Base-by-base conservation (phyloP, 2,329 filamentous ascomycete species). In the Fragosphaeria purpurea region DNA sequence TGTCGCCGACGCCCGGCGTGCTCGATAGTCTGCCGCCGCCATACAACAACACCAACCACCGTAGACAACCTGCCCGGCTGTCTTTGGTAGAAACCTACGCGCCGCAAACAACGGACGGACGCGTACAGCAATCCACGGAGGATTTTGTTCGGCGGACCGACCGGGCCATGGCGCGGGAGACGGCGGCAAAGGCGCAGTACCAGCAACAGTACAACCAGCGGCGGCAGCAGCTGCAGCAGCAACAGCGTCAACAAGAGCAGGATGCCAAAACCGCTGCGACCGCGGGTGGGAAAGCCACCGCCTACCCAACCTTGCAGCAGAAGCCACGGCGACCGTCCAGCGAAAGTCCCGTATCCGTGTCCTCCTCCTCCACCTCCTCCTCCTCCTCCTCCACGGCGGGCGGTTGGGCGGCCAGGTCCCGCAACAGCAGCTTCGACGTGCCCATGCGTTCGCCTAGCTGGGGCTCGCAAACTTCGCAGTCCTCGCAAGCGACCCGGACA, bases 381-480 rank as follows among this genome's bases (percentile, higher is more conserved):
- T 22, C 22, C 22, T 22, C 22, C 22, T 22, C 22, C 22, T 22
- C 22, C 2, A 22, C 22, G 22, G 22, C 22, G 22, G 22, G 22
- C 33, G n/a, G n/a, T 6, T 41, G n/a, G 9, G 9, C 46, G 7
- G 35, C 41, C 40, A 33, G 32, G 1, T 35, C 41, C 10, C 31
- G 33, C 38, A 7, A 13, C 38, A 37, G 13, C 37, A 4, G 7
- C 43, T 6, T 13, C n/a, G 11, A n/a, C 41, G 7, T 33, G 2
- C 22, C 22, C n/a, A 49, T 55, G 13, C 59, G 60, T 31, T 55
- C 52, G 30, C 50, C 56, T 1, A 64, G 61, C 39, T 53, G 60
- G 57, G 57, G 53, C 47, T 63, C 61, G 34, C 58, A 59, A 47
- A 62, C 59, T 5, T 60, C 62, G 6, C 61, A 60, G 35, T 59